Conservation (phyloP, 2,329 filamentous ascomycete genomes). For the Sporothrix brasiliensis region DNA sequence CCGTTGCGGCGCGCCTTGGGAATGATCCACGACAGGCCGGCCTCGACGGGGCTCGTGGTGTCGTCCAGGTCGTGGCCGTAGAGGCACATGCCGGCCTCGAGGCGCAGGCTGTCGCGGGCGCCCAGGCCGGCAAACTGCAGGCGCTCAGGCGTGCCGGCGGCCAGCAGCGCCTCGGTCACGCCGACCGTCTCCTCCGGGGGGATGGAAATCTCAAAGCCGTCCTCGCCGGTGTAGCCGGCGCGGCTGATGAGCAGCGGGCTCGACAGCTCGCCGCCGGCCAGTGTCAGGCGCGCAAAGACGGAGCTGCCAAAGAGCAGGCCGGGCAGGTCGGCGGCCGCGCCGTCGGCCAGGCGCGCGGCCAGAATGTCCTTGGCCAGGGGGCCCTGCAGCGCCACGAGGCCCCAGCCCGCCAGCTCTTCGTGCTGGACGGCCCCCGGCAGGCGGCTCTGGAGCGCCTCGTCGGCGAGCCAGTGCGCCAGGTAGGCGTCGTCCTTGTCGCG, state of each 20-base stretch:
- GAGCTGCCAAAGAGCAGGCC: constrained; percentile 82
- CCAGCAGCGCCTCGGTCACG: constrained; percentile 71
- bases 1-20: constrained; percentile 71
- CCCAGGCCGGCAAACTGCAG: constrained; percentile 85
- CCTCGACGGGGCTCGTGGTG: constrained; percentile 62
- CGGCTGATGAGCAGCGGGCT: constrained; percentile 73
- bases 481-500: constrained; percentile 85
- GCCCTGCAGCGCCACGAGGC: constrained; percentile 87
- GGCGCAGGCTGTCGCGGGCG: constrained; percentile 84
- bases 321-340: constrained; percentile 58
- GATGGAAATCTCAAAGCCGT: constrained; percentile 96
- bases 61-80: constrained; percentile 98
- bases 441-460: constrained; percentile 45
- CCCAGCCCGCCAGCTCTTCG: constrained; percentile 67
- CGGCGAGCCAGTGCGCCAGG: constrained; percentile 69
- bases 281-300: constrained; percentile 65
- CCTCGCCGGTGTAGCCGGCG: constrained; percentile 95
- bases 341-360: constrained; percentile 60
- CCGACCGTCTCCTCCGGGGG: constrained; percentile 65
- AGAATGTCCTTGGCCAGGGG: constrained; percentile 75
- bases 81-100: constrained; percentile 98
- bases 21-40: constrained; percentile 73
- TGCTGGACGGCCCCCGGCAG: constrained; percentile 38
- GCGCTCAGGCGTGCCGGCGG: constrained; percentile 60
- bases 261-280: constrained; percentile 40